A percentile compares a stretch with the other conserved stretches of the same genome.
Conservation (phyloP, 805 yeast species). For the Priceomyces haplophilus region DNA sequence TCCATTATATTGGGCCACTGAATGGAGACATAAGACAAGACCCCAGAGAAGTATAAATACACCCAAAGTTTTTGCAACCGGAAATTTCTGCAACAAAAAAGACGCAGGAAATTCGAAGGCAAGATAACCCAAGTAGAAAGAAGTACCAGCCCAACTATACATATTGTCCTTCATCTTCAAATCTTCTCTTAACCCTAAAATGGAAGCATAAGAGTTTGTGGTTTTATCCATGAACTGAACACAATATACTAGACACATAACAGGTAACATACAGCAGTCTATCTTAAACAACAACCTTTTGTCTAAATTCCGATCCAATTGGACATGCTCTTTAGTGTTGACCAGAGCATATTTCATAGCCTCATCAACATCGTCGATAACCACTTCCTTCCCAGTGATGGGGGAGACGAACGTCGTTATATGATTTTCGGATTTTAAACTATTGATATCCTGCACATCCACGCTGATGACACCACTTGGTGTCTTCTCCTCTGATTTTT, state of each 20-base stretch:
- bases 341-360: conserved; percentile 31
- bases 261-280: conserved; percentile 20
- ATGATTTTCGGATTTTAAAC: background rate
- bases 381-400: conserved; percentile 12
- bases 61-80: conserved; percentile 51
- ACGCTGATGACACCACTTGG: no score
- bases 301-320: conserved; percentile 14
- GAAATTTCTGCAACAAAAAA: conserved; percentile 50
- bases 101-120: conserved; percentile 52
- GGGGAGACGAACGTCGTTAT: conserved; percentile 13
- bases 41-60: conserved; percentile 63
- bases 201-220: conserved; percentile 36
- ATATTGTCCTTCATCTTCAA: conserved; percentile 33
- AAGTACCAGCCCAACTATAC: conserved; percentile 38
- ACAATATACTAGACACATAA: conserved; percentile 23
- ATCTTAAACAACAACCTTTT: conserved; percentile 25
- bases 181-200: conserved; percentile 37
- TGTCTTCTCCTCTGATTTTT: no score
- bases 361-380: conserved; percentile 31
- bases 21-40: conserved; percentile 47
- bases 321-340: conserved; percentile 13
- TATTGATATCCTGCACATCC: background rate
- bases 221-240: conserved; percentile 38
- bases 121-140: conserved; percentile 56
- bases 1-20: conserved; percentile 45